phyloP scores from a whole-genome alignment of 805 yeast genomes.

The Debaryomyces hansenii region DNA sequence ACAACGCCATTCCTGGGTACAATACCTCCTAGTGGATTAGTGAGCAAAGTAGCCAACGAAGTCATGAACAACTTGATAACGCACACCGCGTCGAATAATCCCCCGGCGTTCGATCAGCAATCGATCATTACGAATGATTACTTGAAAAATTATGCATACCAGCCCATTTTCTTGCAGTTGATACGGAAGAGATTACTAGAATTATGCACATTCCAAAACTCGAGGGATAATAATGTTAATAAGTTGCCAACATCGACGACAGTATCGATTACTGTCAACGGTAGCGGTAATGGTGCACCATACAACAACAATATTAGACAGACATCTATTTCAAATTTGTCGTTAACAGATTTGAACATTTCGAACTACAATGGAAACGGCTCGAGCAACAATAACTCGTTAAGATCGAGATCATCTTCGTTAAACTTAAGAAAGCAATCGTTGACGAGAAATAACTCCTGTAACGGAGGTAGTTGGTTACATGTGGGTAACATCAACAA shows the following conservation, averaged over 20 bases:
- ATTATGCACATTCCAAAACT: conserved; percentile 29
- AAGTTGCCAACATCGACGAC: conserved; percentile 28
- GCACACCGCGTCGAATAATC: conserved; percentile 14
- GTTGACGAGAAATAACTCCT: conserved; percentile 42
- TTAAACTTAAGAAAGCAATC: conserved; percentile 43
- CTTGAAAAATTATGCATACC: conserved; percentile 29
- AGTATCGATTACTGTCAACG: conserved; percentile 14
- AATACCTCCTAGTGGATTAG: conserved; percentile 46
- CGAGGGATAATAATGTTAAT: conserved; percentile 3
- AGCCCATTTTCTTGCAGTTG: conserved; percentile 41
- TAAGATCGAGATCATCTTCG: conserved; percentile 37
- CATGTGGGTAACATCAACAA: conserved; percentile 44
- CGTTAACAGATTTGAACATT: conserved; percentile 41
- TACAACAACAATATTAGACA: conserved; percentile 23
- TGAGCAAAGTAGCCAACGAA: conserved; percentile 44
- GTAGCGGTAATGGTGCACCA: conserved; percentile 8
- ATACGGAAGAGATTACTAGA: conserved; percentile 42
- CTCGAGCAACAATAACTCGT: conserved; percentile 13
- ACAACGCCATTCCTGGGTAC: conserved; percentile 45
- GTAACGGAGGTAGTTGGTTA: conserved; percentile 37
- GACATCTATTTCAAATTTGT: conserved; percentile 41
- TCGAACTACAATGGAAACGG: conserved; percentile 23
- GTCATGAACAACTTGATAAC: conserved; percentile 29
- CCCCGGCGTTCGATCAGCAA: conserved; percentile 32
- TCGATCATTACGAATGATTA: conserved; percentile 31